Evolutionary conservation across 1,139 yeast species (phyloP), one percentile per base, ranked within the genome.

Genomic region (Geotrichum cucujoidarum): DNA sequence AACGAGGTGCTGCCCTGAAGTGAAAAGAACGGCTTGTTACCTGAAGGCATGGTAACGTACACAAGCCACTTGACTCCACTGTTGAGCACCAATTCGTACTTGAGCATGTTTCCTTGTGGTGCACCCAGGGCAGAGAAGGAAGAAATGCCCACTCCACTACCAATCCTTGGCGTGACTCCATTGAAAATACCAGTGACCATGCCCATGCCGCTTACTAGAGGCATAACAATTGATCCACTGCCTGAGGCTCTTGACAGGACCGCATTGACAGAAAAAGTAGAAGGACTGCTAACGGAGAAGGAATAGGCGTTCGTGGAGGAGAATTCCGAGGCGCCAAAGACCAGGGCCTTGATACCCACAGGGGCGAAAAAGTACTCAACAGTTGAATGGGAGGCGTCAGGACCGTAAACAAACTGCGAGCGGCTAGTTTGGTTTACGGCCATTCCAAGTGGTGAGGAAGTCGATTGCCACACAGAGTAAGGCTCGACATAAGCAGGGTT

Each of bases 131-230:
- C 24, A 8, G 72, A 60, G 30, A 83, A 64, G 17, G 72, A 57
- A 14, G 63, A 54, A 55, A 83, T 63, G 4, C 86, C 88, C 44
- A 75, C 68, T 50, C 73, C 73, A 0, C 85, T 72, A 55, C 72
- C 74, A 48, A 85, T 62, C 27, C 66, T 60, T 2, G 88, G 81
- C 49, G 72, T 72, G 62, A 82, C 68, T 18, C 40, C 43, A 54
- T 77, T 70, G 64, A 83, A 85, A 37, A 80, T 68, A 29, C 78
- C 84, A 35, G 88, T 77, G 11, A 78, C 76, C 55, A 82, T 75
- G 16, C 95, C 95, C 86, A 83, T 82, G 52, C 95, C 95, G 63
- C 80, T 83, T 14, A 75, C 78, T 37, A 76, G 52, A 2, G 82
- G 80, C 31, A 68, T 47, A 25, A 53, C 53, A 33, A 69, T 53